Evolutionary conservation across 148 eudicot genomes (phyloP).

Genomic region (Chenopodium formosanum): DNA sequence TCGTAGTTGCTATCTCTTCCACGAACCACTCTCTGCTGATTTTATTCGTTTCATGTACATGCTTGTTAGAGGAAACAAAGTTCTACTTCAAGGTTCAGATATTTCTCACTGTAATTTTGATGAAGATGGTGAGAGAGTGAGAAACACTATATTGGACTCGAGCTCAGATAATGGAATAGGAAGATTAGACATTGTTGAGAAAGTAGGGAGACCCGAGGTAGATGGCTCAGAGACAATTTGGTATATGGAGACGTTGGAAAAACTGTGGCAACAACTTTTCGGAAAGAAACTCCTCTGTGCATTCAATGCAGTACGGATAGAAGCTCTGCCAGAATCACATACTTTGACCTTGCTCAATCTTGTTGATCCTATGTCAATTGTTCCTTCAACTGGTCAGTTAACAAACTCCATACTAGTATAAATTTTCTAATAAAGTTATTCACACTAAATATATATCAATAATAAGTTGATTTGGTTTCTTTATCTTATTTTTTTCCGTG

Average conservation of each 20-base stretch:
- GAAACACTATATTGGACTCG: slow-evolving; percentile 63
- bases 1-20: slow-evolving; percentile 76
- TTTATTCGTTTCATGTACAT: slow-evolving; percentile 78
- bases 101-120: slow-evolving; percentile 53
- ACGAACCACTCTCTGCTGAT: slow-evolving; percentile 75
- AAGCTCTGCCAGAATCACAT: slow-evolving; percentile 68
- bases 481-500: not conserved
- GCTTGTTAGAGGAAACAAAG: slow-evolving; percentile 82
- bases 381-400: slow-evolving; percentile 66
- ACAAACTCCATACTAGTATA: not conserved
- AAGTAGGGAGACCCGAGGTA: slow-evolving; percentile 45
- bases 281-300: slow-evolving; percentile 90
- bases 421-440: slow-evolving; percentile 15
- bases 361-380: slow-evolving; percentile 75
- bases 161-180: slow-evolving; percentile 43
- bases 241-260: slow-evolving; percentile 70
- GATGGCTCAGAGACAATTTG: slow-evolving; percentile 70
- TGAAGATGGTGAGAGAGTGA: slow-evolving; percentile 81
- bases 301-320: slow-evolving; percentile 82
- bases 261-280: slow-evolving; percentile 69
- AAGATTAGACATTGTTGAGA: slow-evolving; percentile 47
- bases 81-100: slow-evolving; percentile 69
- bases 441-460: not conserved
- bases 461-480: not conserved
- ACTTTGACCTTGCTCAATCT: slow-evolving; percentile 80